Evolutionary conservation across 257 asterid genomes (phyloP), one percentile per base, ranked within the genome.

Genomic region (Fraxinus anomala): DNA sequence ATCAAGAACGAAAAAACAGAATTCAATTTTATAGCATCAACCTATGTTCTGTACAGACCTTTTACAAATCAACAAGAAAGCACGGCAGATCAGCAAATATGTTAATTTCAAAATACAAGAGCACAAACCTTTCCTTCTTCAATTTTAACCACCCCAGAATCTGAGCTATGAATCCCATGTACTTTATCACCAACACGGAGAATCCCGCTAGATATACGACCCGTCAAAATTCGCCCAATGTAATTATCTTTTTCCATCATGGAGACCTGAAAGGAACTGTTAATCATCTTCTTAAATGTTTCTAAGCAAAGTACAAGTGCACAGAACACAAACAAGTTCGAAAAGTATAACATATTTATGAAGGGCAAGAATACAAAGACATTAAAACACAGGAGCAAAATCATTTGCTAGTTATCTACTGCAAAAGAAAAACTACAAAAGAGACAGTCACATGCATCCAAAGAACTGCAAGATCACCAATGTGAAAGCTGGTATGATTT

Each of bases 241-340:
- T 86, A 96, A 80, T 91, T 91, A 84, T 96, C 99, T 80, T 86
- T 87, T 84, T 96, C 99, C 99, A 96, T 93, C 99, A 96, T 96
- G 68, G 99, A 96, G 83, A 96, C 99, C 99, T 96, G 91, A 84
- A 89, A 91, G 79, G 73, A 89, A 85, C 91, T 85, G 83, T 86
- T 91, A 87, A 81, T 85, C 78, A 83, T 80, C 85, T 80, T 82
- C 82, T 83, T 86, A 85, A 83, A 82, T 73, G 82, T 76, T 80
- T 72, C 81, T 76, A 78, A 69, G 73, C 71, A 74, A 79, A 69
- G 68, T 73, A 78, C 30, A 74, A 81, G 54, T 78, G 72, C 79
- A 77, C 11, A 17, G 71, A 66, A 74, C 21, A 68, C 28, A 68
- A 26, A 74, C 61, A 77, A 69, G 51, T 66, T 37, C 75, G 77